Conservation (phyloP, 2,329 filamentous ascomycete genomes). For the Lachnellula arida region DNA sequence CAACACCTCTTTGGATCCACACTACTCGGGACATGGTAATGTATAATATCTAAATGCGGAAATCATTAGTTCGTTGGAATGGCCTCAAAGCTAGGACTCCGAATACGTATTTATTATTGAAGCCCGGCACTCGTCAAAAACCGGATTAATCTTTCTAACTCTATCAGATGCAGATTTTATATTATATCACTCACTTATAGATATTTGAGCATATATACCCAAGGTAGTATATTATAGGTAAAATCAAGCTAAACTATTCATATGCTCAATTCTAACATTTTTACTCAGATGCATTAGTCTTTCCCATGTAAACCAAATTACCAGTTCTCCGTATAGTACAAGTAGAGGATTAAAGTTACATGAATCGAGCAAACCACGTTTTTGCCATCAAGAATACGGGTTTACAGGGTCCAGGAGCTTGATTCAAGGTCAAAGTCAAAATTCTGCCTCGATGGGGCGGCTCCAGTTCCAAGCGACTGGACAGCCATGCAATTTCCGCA, state of each 20-base stretch:
- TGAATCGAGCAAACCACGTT: too few relatives aligned
- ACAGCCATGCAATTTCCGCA: constrained; percentile 8
- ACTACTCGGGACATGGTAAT: background rate
- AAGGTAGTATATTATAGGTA: too few relatives aligned
- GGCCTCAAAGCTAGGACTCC: background rate
- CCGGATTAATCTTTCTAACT: background rate
- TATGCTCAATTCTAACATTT: too few relatives aligned
- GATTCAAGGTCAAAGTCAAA: background rate
- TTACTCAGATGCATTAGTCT: too few relatives aligned
- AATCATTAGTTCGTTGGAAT: background rate
- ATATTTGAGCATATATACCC: background rate
- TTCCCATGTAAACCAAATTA: too few relatives aligned
- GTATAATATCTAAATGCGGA: background rate
- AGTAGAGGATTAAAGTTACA: too few relatives aligned
- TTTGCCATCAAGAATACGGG: background rate
- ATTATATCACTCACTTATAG: background rate
- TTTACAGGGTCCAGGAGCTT: constrained; percentile 3
- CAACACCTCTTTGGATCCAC: background rate
- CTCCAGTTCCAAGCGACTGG: constrained; percentile 6
- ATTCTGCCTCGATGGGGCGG: background rate
- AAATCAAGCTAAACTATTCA: too few relatives aligned
- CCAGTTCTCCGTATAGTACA: too few relatives aligned
- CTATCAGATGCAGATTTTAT: background rate
- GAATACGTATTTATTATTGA: background rate
- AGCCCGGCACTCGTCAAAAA: background rate